These are phyloP conservation scores for Tranzscheliella williamsii DNA, from an alignment of 1,284 basidiomycete species.

Conservation along the genomic window DNA sequence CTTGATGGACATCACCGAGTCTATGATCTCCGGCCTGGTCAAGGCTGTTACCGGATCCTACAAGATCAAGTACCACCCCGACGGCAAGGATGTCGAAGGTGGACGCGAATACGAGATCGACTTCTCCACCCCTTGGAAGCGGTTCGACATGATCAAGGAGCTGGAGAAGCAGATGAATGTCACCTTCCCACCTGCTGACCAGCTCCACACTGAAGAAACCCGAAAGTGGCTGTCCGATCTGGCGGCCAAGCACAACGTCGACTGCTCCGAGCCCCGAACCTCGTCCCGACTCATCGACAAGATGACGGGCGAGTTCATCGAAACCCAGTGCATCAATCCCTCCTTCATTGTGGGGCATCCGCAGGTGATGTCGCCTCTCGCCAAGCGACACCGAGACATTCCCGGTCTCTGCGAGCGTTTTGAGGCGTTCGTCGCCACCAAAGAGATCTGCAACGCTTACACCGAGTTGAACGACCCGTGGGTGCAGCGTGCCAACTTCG, in stretches of 20 bases:
- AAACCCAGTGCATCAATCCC: constrained; percentile 93
- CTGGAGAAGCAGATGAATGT: constrained; percentile 90
- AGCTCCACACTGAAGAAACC: constrained; percentile 82
- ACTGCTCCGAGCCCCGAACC: constrained; percentile 92
- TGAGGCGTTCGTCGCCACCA: constrained; percentile 96
- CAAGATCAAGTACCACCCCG: constrained; percentile 85
- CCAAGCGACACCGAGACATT: constrained; percentile 63
- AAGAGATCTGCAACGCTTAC: constrained; percentile 76
- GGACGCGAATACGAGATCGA: constrained; percentile 76
- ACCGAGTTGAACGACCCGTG: constrained; percentile 75
- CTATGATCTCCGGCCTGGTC: constrained; percentile 87
- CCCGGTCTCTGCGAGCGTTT: constrained; percentile 93
- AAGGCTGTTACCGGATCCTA: constrained; percentile 84
- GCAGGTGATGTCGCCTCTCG: constrained; percentile 98
- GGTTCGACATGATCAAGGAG: constrained; percentile 94
- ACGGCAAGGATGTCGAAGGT: constrained; percentile 75
- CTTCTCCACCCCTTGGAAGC: constrained; percentile 96
- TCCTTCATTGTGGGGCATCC: constrained; percentile 96
- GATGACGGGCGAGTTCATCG: constrained; percentile 95
- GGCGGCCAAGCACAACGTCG: constrained; percentile 84
- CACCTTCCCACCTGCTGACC: constrained; percentile 90
- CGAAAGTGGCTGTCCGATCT: constrained; percentile 87
- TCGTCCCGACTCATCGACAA: constrained; percentile 96
- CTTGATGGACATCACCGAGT: constrained; percentile 95
- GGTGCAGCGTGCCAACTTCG: constrained; percentile 92